phyloP scores from a whole-genome alignment of 176 grass and related monocot species.

The Juncus effusus region DNA sequence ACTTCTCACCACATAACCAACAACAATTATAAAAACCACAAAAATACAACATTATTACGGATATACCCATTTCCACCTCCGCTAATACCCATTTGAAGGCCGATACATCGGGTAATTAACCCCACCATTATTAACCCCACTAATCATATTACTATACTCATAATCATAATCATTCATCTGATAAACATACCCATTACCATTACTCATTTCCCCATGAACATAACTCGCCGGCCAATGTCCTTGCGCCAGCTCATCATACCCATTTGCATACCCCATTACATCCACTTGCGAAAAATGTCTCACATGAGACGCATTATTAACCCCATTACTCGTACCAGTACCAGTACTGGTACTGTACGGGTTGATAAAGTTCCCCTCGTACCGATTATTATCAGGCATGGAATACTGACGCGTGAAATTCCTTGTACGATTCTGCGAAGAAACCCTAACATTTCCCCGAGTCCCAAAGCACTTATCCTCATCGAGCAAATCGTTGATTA shows the following conservation, averaged over 20 bases:
- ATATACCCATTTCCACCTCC: constrained; percentile 6
- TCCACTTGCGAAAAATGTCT: constrained; percentile 61
- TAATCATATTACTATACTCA: constrained; percentile 40
- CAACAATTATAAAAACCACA: constrained; percentile 51
- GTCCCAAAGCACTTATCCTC: constrained; percentile 44
- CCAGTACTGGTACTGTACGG: constrained; percentile 28
- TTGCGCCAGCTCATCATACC: constrained; percentile 55
- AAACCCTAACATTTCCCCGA: constrained; percentile 31
- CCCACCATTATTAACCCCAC: constrained; percentile 25
- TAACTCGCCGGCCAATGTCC: constrained; percentile 46
- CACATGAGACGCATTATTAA: constrained; percentile 33
- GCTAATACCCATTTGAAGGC: constrained; percentile 55
- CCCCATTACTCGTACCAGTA: constrained; percentile 22
- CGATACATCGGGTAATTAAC: constrained; percentile 51
- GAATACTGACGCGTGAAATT: constrained; percentile 65
- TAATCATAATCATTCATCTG: neutral
- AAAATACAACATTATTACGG: constrained; percentile 29
- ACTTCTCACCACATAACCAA: constrained; percentile 1
- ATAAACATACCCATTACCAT: constrained; percentile 55
- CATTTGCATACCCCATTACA: constrained; percentile 43
- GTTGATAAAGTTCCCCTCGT: neutral
- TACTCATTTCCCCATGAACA: constrained; percentile 34
- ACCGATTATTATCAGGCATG: constrained; percentile 48
- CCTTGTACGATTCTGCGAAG: constrained; percentile 26
- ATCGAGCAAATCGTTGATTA: constrained; percentile 91